Percentiles rank a stretch among this genome's conserved stretches.
phyloP scores from a whole-genome alignment of 805 yeast species.

The Sungouiella blattae region DNA sequence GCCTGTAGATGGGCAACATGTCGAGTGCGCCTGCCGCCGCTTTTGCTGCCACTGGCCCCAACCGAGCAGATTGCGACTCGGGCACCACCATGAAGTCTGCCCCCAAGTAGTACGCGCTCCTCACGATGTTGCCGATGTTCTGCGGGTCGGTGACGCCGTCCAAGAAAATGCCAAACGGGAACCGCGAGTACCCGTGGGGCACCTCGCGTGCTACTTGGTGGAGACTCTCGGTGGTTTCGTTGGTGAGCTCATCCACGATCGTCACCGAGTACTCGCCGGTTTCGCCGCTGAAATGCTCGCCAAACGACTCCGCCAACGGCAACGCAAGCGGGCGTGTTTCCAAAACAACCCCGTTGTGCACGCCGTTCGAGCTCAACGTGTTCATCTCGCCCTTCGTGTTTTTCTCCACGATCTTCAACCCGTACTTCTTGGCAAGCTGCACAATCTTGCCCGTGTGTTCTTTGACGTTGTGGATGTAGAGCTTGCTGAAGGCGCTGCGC shows the following conservation, averaged over 20 bases:
- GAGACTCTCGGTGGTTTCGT: conserved; percentile 6
- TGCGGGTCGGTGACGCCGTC: conserved; percentile 87
- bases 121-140: conserved; percentile 76
- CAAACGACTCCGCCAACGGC: conserved; percentile 18
- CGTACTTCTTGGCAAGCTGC: conserved; percentile 42
- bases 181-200: conserved; percentile 11
- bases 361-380: conserved; percentile 58
- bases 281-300: conserved; percentile 5
- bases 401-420: conserved; percentile 34
- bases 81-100: conserved; percentile 76
- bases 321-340: conserved; percentile 56
- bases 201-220: conserved; percentile 22
- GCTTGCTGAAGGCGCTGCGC: conserved; percentile 49
- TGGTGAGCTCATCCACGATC: conserved; percentile 17
- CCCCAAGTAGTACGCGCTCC: conserved; percentile 80
- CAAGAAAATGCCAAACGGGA: conserved; percentile 69
- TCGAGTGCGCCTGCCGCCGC: conserved; percentile 86
- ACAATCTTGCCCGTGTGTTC: conserved; percentile 40
- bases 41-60: conserved; percentile 76
- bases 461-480: conserved; percentile 46
- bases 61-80: conserved; percentile 64
- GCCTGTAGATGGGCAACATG: conserved; percentile 56
- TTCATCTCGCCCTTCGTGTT: conserved; percentile 54
- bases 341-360: conserved; percentile 77
- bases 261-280: conserved; percentile 17